Evolutionary conservation across 306 rosid genomes (phyloP).

Genomic region (Ceratonia siliqua): DNA sequence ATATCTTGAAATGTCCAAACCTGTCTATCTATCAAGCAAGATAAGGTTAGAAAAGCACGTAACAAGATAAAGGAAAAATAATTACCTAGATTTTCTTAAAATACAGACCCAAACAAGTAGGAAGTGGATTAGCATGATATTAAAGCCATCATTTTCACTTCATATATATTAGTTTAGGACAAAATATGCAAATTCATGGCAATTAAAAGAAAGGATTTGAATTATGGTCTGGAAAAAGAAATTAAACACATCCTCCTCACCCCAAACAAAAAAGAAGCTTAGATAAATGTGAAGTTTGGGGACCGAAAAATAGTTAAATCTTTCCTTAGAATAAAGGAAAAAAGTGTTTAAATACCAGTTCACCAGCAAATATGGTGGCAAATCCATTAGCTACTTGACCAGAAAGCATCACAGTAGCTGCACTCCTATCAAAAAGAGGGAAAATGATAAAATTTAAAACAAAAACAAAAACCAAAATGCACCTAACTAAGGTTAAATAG

Average conservation of each 20-base stretch:
- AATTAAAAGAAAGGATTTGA: constrained; percentile 7
- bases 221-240: background rate
- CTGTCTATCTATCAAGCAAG: constrained; percentile 80
- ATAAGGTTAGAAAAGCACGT: constrained; percentile 25
- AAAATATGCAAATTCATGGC: constrained; percentile 13
- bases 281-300: constrained; percentile 2
- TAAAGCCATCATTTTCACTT: background rate
- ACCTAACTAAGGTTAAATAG: background rate
- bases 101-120: constrained; percentile 10
- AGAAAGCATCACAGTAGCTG: constrained; percentile 90
- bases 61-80: background rate
- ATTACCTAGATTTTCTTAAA: background rate
- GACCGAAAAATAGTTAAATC: background rate
- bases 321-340: background rate
- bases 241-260: background rate
- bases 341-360: constrained; percentile 65
- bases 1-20: constrained; percentile 92
- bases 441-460: background rate
- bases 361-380: constrained; percentile 80
- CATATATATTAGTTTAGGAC: background rate
- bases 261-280: background rate
- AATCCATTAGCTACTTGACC: constrained; percentile 98
- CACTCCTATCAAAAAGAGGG: constrained; percentile 53
- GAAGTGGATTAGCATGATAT: constrained; percentile 11
- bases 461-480: background rate